Base-by-base conservation (phyloP, 1,284 basidiomycete genomes). In the Papiliotrema fonsecae region DNA sequence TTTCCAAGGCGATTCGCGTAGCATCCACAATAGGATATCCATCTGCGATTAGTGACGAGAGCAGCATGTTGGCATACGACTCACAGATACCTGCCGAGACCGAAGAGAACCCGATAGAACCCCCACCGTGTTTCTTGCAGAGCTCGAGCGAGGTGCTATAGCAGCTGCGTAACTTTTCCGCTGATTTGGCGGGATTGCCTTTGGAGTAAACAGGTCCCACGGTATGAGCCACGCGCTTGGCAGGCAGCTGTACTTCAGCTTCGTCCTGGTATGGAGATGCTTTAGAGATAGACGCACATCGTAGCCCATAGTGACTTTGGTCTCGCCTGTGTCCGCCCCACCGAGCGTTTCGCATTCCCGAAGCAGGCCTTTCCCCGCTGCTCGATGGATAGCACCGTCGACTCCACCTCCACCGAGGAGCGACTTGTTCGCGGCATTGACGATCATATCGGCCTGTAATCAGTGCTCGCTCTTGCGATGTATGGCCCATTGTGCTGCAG, bases 381-480 rank as follows among this genome's bases (percentile, higher is more conserved):
- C 89, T 4, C 74, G 68, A 71, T 97, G 93, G 46, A 75, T 75
- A 2, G 73, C 71, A n/a, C 73, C 73, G 50, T 75, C 73, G 0
- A 75, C 73, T 13, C 73, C 73, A 3, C 73, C 73, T n/a, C 73
- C 65, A 80, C 90, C 90, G 35, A 87, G 76, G 22, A 94, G 75
- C 36, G 79, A 81, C 45, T 77, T 77, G 67, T 92, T 91, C 4
- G 89, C 89, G 7, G 90, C 91, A 64, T 93, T 94, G 45, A 93
- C 89, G 51, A 94, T 87, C 24, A 83, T 79, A 65, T 90, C 87
- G 9, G 87, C 60, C 18, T 6, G 30, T 49, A 47, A 52, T 40
- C 46, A 28, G 1, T 14, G n/a, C 10, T 4, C 19, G 16, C 22
- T 30, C 9, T 9, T 16, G 11, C 37, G 27, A 16, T 14, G 18